Evolutionary conservation across 1,284 basidiomycete genomes (phyloP), one percentile per base, ranked within the genome.

Genomic region (Microbotryomycetes sp.): DNA sequence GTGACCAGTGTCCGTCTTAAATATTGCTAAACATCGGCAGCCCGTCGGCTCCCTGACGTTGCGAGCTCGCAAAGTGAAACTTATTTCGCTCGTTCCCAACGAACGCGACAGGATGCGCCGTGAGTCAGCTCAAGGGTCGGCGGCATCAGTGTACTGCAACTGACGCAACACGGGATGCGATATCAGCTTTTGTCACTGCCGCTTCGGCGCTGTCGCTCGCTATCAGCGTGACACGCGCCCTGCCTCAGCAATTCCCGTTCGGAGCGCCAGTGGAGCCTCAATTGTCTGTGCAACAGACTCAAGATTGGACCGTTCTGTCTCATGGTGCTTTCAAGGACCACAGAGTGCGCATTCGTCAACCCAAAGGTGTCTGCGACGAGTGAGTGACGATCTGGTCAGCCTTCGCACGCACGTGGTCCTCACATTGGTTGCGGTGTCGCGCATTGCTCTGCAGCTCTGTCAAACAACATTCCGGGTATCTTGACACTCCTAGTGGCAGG

Each of bases 331-430:
- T 53, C 26, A 61, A 59, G 3, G 45, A 54, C 16, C 68, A 70
- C 46, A 58, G 49, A 1, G 49, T 70, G 3, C 66, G 68, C 1
- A 56, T 66, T 16, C 49, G 59, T 22, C 36, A 63, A 12, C 67
- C 70, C 0, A 47, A 54, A 19, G 64, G 66, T 3, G 69, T 77
- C 59, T 78, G 77, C 62, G 77, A 77, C 32, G 45, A 60, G 6
- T 52, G 50, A 15, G n/a, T 7, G 61, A 63, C 23, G 25, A 25
- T 42, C n/a, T n/a, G n/a, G 19, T 15, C 47, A 14, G 23, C 19
- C 23, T 23, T 4, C 2, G 28, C 47, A 12, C 23, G 19, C 14
- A 49, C 7, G 47, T 22, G 12, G 47, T 12, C 28, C 14, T 28
- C 23, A 26, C 4, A 1, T 30, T 52, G n/a, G 26, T 29, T 52